Conservation (phyloP, 768 basidiomycete species). For the Kwoniella pini region DNA sequence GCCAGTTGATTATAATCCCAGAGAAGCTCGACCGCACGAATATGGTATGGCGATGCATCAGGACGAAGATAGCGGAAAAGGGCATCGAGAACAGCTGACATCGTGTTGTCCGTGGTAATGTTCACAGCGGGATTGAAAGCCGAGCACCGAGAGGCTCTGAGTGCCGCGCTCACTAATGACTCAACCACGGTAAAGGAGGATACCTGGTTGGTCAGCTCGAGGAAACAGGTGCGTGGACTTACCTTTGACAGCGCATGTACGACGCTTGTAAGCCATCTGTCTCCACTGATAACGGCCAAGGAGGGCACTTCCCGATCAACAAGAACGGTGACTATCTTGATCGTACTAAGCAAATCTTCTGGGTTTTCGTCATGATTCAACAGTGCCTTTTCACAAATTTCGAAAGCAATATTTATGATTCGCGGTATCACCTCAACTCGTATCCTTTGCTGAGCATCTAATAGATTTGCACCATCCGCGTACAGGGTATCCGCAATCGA, state of each 20-base stretch:
- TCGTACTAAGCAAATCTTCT: neutral
- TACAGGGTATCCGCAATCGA: slow-evolving; percentile 9
- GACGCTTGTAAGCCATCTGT: slow-evolving; percentile 64
- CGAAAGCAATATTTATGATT: slow-evolving; percentile 37
- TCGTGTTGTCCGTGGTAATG: slow-evolving; percentile 61
- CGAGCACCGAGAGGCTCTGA: slow-evolving; percentile 48
- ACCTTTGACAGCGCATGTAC: slow-evolving; percentile 63
- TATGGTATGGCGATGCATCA: slow-evolving; percentile 70
- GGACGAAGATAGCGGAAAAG: slow-evolving; percentile 73
- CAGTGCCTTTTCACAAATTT: slow-evolving; percentile 3
- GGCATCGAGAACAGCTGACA: slow-evolving; percentile 35
- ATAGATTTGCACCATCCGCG: neutral
- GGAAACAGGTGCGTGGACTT: slow-evolving; percentile 40
- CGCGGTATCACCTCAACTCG: slow-evolving; percentile 20
- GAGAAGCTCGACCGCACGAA: slow-evolving; percentile 74
- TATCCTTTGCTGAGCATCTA: neutral
- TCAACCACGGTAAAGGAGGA: slow-evolving; percentile 71
- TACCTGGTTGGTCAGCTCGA: slow-evolving; percentile 55
- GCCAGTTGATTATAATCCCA: slow-evolving; percentile 61
- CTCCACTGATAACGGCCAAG: slow-evolving; percentile 11
- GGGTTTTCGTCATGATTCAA: neutral
- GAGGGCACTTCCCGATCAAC: slow-evolving; percentile 21
- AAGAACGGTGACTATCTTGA: slow-evolving; percentile 15
- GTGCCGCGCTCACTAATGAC: slow-evolving; percentile 62
- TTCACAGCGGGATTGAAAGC: slow-evolving; percentile 61